Base-by-base conservation (phyloP, 331 rosid species). In the Saraca asoca region DNA sequence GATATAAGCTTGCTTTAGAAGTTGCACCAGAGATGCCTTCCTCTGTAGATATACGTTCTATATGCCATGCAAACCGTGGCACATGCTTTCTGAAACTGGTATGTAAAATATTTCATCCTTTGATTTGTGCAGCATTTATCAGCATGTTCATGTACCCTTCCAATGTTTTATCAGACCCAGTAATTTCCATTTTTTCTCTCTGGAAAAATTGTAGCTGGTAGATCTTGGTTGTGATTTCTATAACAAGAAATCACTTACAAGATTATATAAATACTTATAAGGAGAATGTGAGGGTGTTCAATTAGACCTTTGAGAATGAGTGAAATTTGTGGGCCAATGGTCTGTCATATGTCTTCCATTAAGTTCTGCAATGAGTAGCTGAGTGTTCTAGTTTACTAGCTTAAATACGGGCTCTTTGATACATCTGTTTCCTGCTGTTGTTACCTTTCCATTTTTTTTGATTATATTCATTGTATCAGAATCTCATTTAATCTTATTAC, bases 51-150 rank as follows among this genome's bases (percentile, higher is more conserved):
- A 17, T 93, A 63, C 82, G 91, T 8, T 90, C 95, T 2, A 81
- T 85, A 35, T 93, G 96, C 69, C 85, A 89, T 68, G 69, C 88
- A 8, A 89, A 92, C 55, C 84, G 96, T 29, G 96, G 75, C 45
- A 68, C 81, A 18, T 92, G 98, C 82, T 92, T 78, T 65, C 68
- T 75, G 62, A 93, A 89, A 79, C 71, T 87, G 81, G 98, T 93
- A 85, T 43, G 85, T 9, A 24, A 24, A 3, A 24, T 68, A 62
- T 62, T 33, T 48, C 42, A 61, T 62, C 13, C 16, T 70, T 31
- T 42, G 55, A 60, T 52, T 59, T 38, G 7, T 37, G 57, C 19
- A 63, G 13, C 65, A 51, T n/a, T 71, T 34, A 19, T 39, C 31
- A 45, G 58, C 33, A 48, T 16, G 61, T 58, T 74, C 13, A 12